These are phyloP conservation scores for Moniliella sp. DNA, from an alignment of 1,284 basidiomycete genomes.

Conservation along the genomic window DNA sequence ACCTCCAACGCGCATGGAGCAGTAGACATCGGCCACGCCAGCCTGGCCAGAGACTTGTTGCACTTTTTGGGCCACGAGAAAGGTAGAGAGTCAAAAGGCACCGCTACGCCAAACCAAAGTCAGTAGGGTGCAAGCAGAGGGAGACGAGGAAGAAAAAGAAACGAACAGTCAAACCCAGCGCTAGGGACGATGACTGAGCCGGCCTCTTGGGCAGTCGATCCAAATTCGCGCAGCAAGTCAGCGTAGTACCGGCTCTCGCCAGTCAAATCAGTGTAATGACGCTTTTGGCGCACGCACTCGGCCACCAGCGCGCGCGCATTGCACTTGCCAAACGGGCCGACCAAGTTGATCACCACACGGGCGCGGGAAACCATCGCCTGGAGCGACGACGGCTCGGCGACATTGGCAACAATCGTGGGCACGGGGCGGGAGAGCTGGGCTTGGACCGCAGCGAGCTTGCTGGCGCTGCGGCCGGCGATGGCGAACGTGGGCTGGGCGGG, in stretches of 20 bases:
- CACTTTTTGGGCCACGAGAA: conserved; percentile 41
- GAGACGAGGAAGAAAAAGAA: too few relatives aligned
- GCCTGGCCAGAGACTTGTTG: conserved; percentile 36
- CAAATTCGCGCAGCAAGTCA: conserved; percentile 43
- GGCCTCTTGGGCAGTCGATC: conserved; percentile 47
- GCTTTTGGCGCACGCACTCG: not conserved
- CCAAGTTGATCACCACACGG: conserved; percentile 15
- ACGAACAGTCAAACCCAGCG: conserved; percentile 48
- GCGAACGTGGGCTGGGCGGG: conserved; percentile 10
- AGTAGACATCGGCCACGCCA: conserved; percentile 37
- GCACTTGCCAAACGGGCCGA: conserved; percentile 14
- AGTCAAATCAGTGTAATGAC: conserved; percentile 1
- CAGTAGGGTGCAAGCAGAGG: too few relatives aligned
- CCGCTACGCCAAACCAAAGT: conserved; percentile 42
- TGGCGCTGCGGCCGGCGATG: conserved; percentile 16
- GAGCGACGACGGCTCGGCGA: conserved; percentile 7
- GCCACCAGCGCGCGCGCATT: conserved; percentile 3
- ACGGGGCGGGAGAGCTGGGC: conserved; percentile 8
- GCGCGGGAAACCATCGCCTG: conserved; percentile 7
- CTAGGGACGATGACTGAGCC: conserved; percentile 49
- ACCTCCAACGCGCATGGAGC: not conserved
- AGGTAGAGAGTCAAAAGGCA: conserved; percentile 43
- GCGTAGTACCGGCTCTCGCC: conserved; percentile 40
- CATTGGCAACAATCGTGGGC: conserved; percentile 11
- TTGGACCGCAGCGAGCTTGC: conserved; percentile 8